Percentiles rank a stretch among this genome's conserved stretches.
phyloP scores from a whole-genome alignment of 1,139 yeast genomes.

The Yamadazyma songkhlaensis region DNA sequence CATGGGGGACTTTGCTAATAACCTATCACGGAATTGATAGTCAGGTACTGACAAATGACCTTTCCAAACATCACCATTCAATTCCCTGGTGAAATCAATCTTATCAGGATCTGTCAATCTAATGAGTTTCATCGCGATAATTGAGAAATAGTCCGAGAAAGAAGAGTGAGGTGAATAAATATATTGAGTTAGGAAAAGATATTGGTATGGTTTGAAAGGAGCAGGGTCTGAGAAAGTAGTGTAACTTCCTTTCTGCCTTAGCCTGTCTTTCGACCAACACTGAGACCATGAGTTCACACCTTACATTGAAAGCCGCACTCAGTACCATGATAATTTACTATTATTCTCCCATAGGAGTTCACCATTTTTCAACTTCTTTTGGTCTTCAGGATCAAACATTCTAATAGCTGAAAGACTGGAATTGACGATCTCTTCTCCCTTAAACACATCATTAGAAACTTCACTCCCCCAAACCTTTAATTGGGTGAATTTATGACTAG shows the following conservation, averaged over 20 bases:
- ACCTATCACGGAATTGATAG: conserved; percentile 51
- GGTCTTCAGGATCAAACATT: conserved; percentile 24
- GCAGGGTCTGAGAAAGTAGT: too few relatives aligned
- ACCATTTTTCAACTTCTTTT: conserved; percentile 21
- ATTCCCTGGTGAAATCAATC: conserved; percentile 45
- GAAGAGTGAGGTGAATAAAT: too few relatives aligned
- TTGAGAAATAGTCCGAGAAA: too few relatives aligned
- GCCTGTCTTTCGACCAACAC: too few relatives aligned
- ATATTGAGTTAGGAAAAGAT: too few relatives aligned
- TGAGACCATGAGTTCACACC: too few relatives aligned
- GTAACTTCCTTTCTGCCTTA: too few relatives aligned
- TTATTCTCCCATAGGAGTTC: conserved; percentile 44
- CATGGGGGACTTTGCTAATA: conserved; percentile 40
- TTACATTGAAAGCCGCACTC: too few relatives aligned
- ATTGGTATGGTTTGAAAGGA: too few relatives aligned
- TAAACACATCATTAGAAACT: conserved; percentile 11
- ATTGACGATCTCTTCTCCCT: conserved; percentile 27
- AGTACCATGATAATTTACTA: conserved; percentile 47
- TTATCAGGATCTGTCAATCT: conserved; percentile 29
- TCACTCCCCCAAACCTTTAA: conserved; percentile 37
- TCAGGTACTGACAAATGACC: conserved; percentile 44
- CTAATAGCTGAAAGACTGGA: conserved; percentile 37
- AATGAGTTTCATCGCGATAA: conserved; percentile 14
- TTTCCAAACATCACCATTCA: conserved; percentile 55
- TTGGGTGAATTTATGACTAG: not conserved